Base-by-base conservation (phyloP, 1,284 basidiomycete genomes). In the Pyrrhoderma lamaoense region DNA sequence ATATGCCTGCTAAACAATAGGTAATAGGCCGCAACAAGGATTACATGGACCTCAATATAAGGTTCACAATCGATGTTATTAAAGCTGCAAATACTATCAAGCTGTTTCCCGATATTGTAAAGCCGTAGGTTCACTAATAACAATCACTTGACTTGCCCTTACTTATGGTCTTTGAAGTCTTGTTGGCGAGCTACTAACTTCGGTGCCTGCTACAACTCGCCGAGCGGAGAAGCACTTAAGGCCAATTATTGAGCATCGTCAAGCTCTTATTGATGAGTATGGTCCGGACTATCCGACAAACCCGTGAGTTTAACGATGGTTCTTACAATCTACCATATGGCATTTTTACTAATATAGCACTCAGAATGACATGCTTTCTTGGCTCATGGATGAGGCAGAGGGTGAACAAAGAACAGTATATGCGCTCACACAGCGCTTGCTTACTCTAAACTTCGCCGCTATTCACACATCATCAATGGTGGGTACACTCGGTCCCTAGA, bases 291-390 rank as follows among this genome's bases (percentile, higher is more conserved):
- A 66, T 65, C 50, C 1, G 67, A 67, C 34, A 70, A 66, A 54
- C 69, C 72, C 38, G 72, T 72, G 51, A 3, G 66, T 57, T 23
- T 1, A 14, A 19, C n/a, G 5, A 7, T 18, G n/a, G n/a, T 40
- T 16, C n/a, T 40, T 18, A 7, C 14, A 16, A 40, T 40, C 4
- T 22, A 18, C 38, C 38, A 40, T 40, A 16, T 40, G 14, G 22
- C n/a, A n/a, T n/a, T n/a, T 16, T 18, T 34, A 35, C 3, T 27
- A 3, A 11, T 13, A 2, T 9, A 3, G 13, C n/a, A 8, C 14
- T n/a, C 11, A 74, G 68, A 68, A 70, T 51, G 70, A 73, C 53
- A 49, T 70, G 35, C 56, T 79, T 9, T 65, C 64, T 38, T 76
- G 73, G 73, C 51, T 75, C 16, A 64, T 76, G 53, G 69, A 75